These are phyloP conservation scores for Arabidopsis hybrid DNA, from an alignment of 441 rosid species.

Conservation along the genomic window DNA sequence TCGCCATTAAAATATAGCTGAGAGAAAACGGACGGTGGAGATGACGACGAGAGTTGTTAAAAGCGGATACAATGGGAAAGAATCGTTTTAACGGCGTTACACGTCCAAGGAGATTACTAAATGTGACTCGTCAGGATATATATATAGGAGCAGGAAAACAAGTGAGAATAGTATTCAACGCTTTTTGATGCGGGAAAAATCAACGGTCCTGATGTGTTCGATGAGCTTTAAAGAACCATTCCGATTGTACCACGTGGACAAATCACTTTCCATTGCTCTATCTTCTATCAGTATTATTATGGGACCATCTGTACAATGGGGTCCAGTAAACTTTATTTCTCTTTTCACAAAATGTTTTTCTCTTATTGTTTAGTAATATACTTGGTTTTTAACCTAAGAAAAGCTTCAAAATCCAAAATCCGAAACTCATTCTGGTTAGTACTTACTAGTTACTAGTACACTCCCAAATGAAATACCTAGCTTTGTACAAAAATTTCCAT, in stretches of 20 bases:
- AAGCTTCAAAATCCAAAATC: not conserved
- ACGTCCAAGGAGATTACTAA: slow-evolving; percentile 27
- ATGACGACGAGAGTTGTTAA: slow-evolving; percentile 20
- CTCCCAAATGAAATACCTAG: not conserved
- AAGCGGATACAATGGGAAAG: slow-evolving; percentile 15
- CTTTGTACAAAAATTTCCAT: not conserved
- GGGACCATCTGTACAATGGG: slow-evolving; percentile 41
- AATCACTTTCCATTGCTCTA: slow-evolving; percentile 26
- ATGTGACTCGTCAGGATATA: slow-evolving; percentile 12
- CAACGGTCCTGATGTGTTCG: slow-evolving; percentile 32
- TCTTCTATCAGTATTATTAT: slow-evolving; percentile 14
- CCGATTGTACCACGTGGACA: slow-evolving; percentile 28
- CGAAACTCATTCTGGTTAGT: not conserved
- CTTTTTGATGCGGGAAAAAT: slow-evolving; percentile 31
- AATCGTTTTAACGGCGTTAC: slow-evolving; percentile 45
- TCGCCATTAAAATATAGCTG: slow-evolving; percentile 48
- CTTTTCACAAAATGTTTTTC: not conserved
- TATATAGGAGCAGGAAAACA: slow-evolving; percentile 12
- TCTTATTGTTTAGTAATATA: slow-evolving; percentile 2
- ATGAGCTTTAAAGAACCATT: slow-evolving; percentile 6
- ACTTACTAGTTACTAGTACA: not conserved
- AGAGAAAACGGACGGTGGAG: slow-evolving; percentile 25
- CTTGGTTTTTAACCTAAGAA: not conserved
- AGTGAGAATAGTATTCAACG: slow-evolving; percentile 5
- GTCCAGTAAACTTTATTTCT: slow-evolving; percentile 16